Evolutionary conservation across 2,329 filamentous ascomycete species (phyloP), one percentile per base, ranked within the genome.

Genomic region (Ceratocystis destructans): DNA sequence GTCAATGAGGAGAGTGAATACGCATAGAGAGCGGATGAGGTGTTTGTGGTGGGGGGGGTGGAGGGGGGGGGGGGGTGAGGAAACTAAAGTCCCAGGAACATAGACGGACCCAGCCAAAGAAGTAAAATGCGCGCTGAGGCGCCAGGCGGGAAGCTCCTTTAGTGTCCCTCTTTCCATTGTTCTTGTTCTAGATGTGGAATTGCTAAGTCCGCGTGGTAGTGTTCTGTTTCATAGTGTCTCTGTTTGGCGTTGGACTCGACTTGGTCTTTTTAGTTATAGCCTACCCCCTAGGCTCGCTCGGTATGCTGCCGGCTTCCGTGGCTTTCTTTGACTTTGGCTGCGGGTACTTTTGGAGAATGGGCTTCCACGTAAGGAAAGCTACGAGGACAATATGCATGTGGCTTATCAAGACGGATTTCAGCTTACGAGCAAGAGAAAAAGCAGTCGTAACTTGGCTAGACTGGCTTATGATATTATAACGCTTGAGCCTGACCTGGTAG

Each of bases 251-350:
- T 53, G 48, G 22, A 5, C 20, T 25, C 20, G 2, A 10, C 4
- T 25, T 53, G 28, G 7, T 7, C 20, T 15, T 53, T 25, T 25
- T 59, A 20, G 55, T 33, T 8, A 7, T 15, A 22, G 20, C 17
- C 55, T 59, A 59, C 55, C 22, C 48, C 7, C n/a, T n/a, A 50
- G 37, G 12, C 20, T 28, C 48, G 15, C 25, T 37, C 28, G 55
- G 55, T 17, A n/a, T 59, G 28, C 22, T 59, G 55, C 55, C 55
- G 55, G 55, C 6, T 33, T 59, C 55, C 55, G 55, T 59, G 17
- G 55, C 55, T 28, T 20, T 37, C 15, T 59, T 59, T 59, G 55
- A n/a, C 17, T 31, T 37, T 22, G 7, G n/a, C 25, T 15, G 8
- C 28, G 12, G 17, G 55, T 37, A 59, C 5, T 59, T 59, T 7